These are phyloP conservation scores for Dryas drummondii DNA, from an alignment of 306 rosid genomes.

Conservation along the genomic window DNA sequence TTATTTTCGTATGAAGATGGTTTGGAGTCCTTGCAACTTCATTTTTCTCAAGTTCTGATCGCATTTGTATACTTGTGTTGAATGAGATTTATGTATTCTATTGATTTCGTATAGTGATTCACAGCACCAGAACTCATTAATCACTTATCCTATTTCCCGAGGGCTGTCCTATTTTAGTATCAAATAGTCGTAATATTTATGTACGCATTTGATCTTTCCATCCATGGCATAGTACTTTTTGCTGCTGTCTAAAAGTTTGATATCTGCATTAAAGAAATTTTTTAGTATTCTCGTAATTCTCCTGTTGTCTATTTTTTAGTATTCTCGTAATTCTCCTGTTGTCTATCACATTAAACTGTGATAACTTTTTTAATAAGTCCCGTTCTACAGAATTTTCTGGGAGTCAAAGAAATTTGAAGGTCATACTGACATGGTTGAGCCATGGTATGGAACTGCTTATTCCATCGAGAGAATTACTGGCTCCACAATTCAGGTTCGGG, in stretches of 20 bases:
- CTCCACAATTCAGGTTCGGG: slow-evolving; percentile 64
- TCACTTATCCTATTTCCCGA: neutral
- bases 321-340: neutral
- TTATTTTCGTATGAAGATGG: too few species aligned
- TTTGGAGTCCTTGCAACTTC: too few species aligned
- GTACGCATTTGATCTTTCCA: neutral
- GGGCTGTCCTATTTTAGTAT: neutral
- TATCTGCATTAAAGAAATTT: neutral
- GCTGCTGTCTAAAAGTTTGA: too few species aligned
- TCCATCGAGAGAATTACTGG: slow-evolving; percentile 57
- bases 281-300: neutral
- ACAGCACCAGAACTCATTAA: neutral
- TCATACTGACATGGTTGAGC: slow-evolving; percentile 68
- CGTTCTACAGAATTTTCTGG: slow-evolving; percentile 79
- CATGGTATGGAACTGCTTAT: slow-evolving; percentile 93
- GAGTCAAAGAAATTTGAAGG: slow-evolving; percentile 81
- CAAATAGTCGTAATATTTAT: neutral
- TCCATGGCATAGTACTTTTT: too few species aligned
- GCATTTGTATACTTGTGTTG: too few species aligned
- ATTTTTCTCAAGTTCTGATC: too few species aligned
- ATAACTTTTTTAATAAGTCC: slow-evolving; percentile 20
- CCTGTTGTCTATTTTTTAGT: neutral
- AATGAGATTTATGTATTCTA: neutral
- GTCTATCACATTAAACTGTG: slow-evolving; percentile 1
- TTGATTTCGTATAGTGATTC: neutral